Percentiles rank a stretch among this genome's conserved stretches.
These are phyloP conservation scores for Xerocomellus amylosporus DNA, from an alignment of 768 basidiomycete species.

Conservation along the genomic window DNA sequence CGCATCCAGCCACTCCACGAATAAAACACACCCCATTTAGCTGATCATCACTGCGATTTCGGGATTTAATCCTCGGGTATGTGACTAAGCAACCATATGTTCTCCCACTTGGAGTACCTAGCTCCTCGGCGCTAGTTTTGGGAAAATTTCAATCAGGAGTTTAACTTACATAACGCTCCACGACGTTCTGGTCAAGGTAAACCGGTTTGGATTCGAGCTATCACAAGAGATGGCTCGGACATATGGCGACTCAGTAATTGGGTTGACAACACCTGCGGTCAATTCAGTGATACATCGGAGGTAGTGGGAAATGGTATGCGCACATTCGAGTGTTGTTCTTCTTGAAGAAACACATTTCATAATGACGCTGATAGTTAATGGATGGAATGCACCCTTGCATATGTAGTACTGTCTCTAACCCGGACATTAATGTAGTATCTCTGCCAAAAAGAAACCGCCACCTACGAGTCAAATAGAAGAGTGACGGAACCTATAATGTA, in stretches of 20 bases:
- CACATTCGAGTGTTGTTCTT: constrained; percentile 68
- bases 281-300: constrained; percentile 6
- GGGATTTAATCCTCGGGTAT: constrained; percentile 62
- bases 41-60: constrained; percentile 71
- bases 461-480: constrained; percentile 74
- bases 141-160: constrained; percentile 4
- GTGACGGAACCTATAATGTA: constrained; percentile 60
- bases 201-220: constrained; percentile 41
- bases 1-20: background rate
- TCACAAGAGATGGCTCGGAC: constrained; percentile 57
- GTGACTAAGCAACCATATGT: constrained; percentile 75
- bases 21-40: constrained; percentile 64
- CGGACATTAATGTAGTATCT: constrained; percentile 19
- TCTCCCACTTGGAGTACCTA: constrained; percentile 59
- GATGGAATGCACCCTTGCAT: constrained; percentile 50
- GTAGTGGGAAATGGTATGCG: constrained; percentile 18
- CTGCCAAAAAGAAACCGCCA: constrained; percentile 11
- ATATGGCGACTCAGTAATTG: constrained; percentile 65
- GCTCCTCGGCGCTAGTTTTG: constrained; percentile 46
- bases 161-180: background rate
- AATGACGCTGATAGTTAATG: constrained; percentile 8
- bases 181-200: background rate
- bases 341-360: constrained; percentile 38
- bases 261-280: constrained; percentile 49
- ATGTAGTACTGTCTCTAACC: constrained; percentile 54